phyloP scores from a whole-genome alignment of 2,329 filamentous ascomycete species.

The Immersiporthe knoxdaviesiana region DNA sequence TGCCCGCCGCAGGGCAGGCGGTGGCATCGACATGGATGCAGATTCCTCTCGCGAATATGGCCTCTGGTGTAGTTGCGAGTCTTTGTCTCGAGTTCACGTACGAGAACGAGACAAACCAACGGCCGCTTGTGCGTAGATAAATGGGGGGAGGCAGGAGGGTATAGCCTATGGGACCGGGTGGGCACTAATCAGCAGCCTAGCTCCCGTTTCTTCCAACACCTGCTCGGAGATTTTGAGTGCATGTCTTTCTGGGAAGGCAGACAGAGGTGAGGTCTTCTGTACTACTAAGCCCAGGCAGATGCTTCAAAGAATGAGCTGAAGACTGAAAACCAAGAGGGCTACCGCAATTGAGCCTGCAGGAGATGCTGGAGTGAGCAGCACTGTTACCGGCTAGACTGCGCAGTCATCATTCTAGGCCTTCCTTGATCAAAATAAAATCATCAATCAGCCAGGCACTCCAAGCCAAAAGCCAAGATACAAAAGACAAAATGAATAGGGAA shows the following conservation, averaged over 20 bases:
- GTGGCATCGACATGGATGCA: constrained; percentile 27
- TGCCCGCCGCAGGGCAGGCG: constrained; percentile 17
- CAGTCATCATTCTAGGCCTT: background rate
- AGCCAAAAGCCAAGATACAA: background rate
- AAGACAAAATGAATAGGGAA: background rate
- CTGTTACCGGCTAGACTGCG: background rate
- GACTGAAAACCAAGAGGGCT: background rate
- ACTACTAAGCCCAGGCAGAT: background rate
- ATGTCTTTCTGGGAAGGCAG: background rate
- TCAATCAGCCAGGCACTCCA: background rate
- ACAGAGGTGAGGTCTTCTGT: background rate
- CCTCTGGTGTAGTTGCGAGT: background rate
- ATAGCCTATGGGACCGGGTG: background rate
- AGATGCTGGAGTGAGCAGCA: background rate
- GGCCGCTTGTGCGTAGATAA: background rate
- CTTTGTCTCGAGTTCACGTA: background rate
- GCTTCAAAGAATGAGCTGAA: background rate
- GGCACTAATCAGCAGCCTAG: constrained; percentile 2
- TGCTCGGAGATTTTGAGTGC: background rate
- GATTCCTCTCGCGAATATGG: background rate
- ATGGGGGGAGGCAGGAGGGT: background rate
- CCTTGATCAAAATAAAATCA: background rate
- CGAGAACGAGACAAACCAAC: background rate
- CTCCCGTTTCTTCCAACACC: background rate
- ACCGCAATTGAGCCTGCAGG: background rate